Evolutionary conservation across 192 early-diverging fungal genomes (phyloP).

Genomic region (Coemansia sp.): DNA sequence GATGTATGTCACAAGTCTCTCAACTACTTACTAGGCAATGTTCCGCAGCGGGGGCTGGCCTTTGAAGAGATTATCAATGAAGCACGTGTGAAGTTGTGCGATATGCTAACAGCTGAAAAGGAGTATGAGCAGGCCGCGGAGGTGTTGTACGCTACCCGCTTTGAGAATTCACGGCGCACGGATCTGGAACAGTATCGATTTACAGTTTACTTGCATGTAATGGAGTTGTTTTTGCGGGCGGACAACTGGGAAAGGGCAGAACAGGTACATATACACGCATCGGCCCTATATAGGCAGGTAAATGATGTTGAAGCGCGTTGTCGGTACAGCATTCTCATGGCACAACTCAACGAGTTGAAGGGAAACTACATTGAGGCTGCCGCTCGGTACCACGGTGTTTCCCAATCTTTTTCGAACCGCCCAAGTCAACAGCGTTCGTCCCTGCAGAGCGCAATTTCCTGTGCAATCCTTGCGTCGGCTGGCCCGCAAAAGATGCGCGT

Average conservation of each 20-base stretch:
- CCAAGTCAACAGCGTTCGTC: constrained; percentile 59
- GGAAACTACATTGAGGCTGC: constrained; percentile 84
- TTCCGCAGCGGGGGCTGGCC: constrained; percentile 75
- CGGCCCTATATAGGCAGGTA: constrained; percentile 60
- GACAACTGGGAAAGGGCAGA: constrained; percentile 80
- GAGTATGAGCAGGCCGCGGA: constrained; percentile 84
- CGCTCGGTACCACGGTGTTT: constrained; percentile 79
- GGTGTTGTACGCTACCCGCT: constrained; percentile 82
- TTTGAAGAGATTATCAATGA: constrained; percentile 65
- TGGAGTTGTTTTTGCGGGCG: constrained; percentile 80
- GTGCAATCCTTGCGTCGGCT: constrained; percentile 86
- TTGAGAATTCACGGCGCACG: constrained; percentile 85
- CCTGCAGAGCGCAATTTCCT: constrained; percentile 79
- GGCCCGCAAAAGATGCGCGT: constrained; percentile 85
- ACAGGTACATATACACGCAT: constrained; percentile 80
- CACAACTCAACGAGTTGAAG: constrained; percentile 80
- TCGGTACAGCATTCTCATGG: constrained; percentile 79
- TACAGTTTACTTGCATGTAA: constrained; percentile 79
- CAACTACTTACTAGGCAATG: constrained; percentile 64
- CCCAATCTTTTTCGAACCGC: constrained; percentile 66
- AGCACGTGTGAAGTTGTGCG: constrained; percentile 74
- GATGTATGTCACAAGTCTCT: constrained; percentile 61
- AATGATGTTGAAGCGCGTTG: constrained; percentile 57
- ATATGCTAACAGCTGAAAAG: constrained; percentile 68
- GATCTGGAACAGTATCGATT: constrained; percentile 67